Evolutionary conservation across 108 stramenopile genomes (phyloP).

Genomic region (Pseudonitzschia multiseries): DNA sequence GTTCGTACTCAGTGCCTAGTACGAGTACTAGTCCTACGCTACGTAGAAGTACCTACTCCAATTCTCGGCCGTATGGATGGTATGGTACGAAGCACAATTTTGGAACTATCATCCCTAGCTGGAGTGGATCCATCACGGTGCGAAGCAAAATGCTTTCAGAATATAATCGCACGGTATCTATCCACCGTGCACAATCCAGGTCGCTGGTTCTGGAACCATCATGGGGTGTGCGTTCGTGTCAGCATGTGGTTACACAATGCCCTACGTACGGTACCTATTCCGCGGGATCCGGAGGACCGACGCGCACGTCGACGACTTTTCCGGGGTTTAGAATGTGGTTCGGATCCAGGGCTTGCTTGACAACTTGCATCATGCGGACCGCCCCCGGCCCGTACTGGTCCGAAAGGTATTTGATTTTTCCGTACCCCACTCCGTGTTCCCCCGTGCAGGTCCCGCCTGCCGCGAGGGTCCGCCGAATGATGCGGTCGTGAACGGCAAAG

Average conservation of each 20-base stretch:
- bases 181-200: too few relatives aligned
- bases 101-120: too few relatives aligned
- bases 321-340: constrained; percentile 92
- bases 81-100: too few relatives aligned
- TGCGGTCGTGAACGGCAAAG: constrained; percentile 56
- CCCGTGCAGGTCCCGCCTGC: constrained; percentile 96
- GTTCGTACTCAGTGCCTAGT: too few relatives aligned
- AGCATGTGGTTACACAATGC: not conserved
- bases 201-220: too few relatives aligned
- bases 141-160: too few relatives aligned
- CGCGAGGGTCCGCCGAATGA: constrained; percentile 63
- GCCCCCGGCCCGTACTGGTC: constrained; percentile 84
- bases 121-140: too few relatives aligned
- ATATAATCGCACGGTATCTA: too few relatives aligned
- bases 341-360: constrained; percentile 92
- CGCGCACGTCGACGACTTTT: constrained; percentile 57
- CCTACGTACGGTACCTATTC: not conserved
- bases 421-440: constrained; percentile 95
- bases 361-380: constrained; percentile 75
- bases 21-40: too few relatives aligned
- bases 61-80: too few relatives aligned
- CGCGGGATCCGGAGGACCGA: not conserved
- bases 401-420: constrained; percentile 85
- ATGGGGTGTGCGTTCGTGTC: too few relatives aligned
- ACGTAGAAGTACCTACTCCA: too few relatives aligned